A percentile compares a stretch with the other conserved stretches of the same genome.
These are phyloP conservation scores for Gynochthodes officinalis DNA, from an alignment of 257 asterid genomes.

Conservation along the genomic window DNA sequence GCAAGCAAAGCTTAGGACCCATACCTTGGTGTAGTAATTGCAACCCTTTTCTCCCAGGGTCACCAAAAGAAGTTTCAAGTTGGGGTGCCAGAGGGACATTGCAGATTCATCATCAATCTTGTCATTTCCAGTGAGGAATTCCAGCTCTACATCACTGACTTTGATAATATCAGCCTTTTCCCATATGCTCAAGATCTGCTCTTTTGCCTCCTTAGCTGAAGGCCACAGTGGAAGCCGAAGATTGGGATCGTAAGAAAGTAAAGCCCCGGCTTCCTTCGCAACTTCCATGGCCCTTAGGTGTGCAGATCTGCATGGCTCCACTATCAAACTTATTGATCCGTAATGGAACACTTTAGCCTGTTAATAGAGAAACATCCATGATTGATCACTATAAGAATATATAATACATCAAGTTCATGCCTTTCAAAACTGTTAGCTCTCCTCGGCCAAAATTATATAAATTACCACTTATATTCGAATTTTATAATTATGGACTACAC, in stretches of 20 bases:
- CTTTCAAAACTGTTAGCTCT: not conserved
- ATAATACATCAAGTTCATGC: not conserved
- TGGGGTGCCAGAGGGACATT: conserved; percentile 81
- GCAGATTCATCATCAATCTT: conserved; percentile 85
- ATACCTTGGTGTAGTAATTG: conserved; percentile 77
- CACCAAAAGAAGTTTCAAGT: conserved; percentile 77
- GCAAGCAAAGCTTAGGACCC: not conserved
- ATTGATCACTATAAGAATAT: not conserved
- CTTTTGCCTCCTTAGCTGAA: conserved; percentile 66
- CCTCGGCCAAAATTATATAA: too few relatives aligned
- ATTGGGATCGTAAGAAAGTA: conserved; percentile 90
- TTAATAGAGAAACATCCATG: not conserved
- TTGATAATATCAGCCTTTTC: conserved; percentile 78
- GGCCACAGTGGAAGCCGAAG: conserved; percentile 88
- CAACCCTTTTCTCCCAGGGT: conserved; percentile 95
- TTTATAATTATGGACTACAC: too few relatives aligned
- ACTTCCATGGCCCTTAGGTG: conserved; percentile 91
- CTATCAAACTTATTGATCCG: conserved; percentile 92
- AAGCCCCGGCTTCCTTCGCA: conserved; percentile 86
- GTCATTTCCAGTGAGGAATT: conserved; percentile 73
- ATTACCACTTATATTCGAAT: too few relatives aligned
- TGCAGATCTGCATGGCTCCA: conserved; percentile 97
- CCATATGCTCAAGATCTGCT: conserved; percentile 93
- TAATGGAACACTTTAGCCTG: conserved; percentile 93
- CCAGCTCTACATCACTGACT: conserved; percentile 88